Base-by-base conservation (phyloP, 495 filamentous ascomycete species). In the Penicillium riverlandense region DNA sequence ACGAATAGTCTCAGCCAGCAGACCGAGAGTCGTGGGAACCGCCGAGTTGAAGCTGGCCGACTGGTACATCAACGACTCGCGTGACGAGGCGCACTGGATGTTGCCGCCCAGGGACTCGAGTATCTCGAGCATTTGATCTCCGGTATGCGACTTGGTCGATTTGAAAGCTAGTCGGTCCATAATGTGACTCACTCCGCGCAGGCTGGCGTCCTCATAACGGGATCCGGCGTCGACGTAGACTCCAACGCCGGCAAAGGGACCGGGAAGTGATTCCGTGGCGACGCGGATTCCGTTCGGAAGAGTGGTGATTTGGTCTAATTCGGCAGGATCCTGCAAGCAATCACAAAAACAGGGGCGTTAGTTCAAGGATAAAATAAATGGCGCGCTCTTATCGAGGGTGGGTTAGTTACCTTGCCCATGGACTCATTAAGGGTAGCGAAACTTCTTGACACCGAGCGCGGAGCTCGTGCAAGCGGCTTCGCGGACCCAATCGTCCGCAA, bases 21-120 rank as follows among this genome's bases (percentile, higher is more conserved):
- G 70, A 8, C 75, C 94, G 8, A 92, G 75, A 22, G 92, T 86
- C 11, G 80, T 79, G 11, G 88, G 83, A 16, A 97, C 87, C 4
- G 90, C 80, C 9, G 85, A 84, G 69, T 99, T 99, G 78, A 99
- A 99, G 42, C 88, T 96, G 31, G 92, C 94, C 6, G 88, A 85
- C 64, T 97, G 94, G 69, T 99, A 99, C 92, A 99, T 97, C 58
- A 99, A 78, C 14, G 90, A 88, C 62, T 99, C 92, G 34, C 92
- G 75, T 0, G 91, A 95, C 0, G 91, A 96, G 30, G 88, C 89
- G 62, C 92, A 97, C 67, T 96, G 90, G 47, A 97, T 88, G 53
- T 95, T 96, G 14, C 92, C 92, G 27, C 92, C 92, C 6, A 99
- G 72, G 2, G 79, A 81, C 60, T 96, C 91, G 1, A 95, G 67